Evolutionary conservation across 1,284 basidiomycete genomes (phyloP).

Genomic region (Kalmanozyma brasiliensis): DNA sequence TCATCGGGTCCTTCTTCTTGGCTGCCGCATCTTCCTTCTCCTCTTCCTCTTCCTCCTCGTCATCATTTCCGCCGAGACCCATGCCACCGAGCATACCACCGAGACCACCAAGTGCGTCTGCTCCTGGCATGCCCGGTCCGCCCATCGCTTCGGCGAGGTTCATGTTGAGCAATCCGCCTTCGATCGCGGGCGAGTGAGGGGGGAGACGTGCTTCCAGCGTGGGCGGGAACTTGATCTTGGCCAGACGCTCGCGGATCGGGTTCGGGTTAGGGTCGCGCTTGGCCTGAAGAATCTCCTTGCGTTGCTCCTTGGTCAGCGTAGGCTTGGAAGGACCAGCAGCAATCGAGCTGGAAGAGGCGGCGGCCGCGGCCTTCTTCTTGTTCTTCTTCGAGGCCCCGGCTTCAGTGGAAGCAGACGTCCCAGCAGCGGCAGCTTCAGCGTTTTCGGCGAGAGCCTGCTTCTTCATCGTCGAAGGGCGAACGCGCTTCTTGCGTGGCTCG

Average conservation of each 20-base stretch:
- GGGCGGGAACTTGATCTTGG: slow-evolving; percentile 41
- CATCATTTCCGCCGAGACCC: slow-evolving; percentile 62
- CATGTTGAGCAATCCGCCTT: slow-evolving; percentile 62
- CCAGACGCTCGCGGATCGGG: slow-evolving; percentile 43
- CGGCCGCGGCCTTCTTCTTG: slow-evolving; percentile 29
- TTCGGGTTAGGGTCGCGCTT: slow-evolving; percentile 48
- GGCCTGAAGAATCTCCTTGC: slow-evolving; percentile 25
- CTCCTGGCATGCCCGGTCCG: slow-evolving; percentile 46
- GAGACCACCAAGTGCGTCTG: slow-evolving; percentile 55
- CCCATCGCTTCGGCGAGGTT: slow-evolving; percentile 62
- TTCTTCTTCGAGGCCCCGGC: slow-evolving; percentile 31
- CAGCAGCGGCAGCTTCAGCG: slow-evolving; percentile 25
- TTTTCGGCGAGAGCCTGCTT: slow-evolving; percentile 44
- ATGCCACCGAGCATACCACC: slow-evolving; percentile 64
- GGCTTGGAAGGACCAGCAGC: slow-evolving; percentile 28
- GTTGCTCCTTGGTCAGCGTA: slow-evolving; percentile 32
- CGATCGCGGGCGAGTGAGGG: slow-evolving; percentile 60
- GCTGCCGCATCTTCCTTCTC: slow-evolving; percentile 28
- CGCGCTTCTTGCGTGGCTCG: slow-evolving; percentile 41
- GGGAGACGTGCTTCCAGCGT: slow-evolving; percentile 53
- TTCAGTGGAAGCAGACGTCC: slow-evolving; percentile 14
- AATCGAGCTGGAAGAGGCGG: slow-evolving; percentile 2
- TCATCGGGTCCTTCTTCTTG: slow-evolving; percentile 49
- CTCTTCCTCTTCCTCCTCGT: slow-evolving; percentile 53
- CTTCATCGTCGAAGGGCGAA: slow-evolving; percentile 36